Conservation (phyloP, 2,329 filamentous ascomycete species). For the Arthrobotrys musiformis region DNA sequence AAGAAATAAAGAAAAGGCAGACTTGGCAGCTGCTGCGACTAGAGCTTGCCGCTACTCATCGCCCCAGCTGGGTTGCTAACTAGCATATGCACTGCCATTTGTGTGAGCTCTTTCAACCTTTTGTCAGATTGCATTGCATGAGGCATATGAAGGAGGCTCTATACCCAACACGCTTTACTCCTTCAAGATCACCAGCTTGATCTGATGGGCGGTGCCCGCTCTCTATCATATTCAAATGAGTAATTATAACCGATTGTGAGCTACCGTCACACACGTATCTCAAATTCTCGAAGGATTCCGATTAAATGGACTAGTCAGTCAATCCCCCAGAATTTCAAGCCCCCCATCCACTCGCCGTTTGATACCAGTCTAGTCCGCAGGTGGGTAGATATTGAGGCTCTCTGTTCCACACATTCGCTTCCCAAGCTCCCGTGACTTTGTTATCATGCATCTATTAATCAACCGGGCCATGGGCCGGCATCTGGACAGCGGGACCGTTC, state of each 20-base stretch:
- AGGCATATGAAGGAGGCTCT: conserved; percentile 1
- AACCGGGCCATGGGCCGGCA: conserved; percentile 3
- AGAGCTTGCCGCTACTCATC: conserved; percentile 9
- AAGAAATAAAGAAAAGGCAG: too few relatives aligned
- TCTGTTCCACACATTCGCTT: conserved; percentile 7
- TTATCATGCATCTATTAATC: conserved; percentile 32
- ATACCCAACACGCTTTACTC: conserved; percentile 3
- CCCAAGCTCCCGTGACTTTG: conserved; percentile 37
- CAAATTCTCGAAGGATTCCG: background rate
- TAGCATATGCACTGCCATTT: conserved; percentile 36
- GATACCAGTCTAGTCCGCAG: background rate
- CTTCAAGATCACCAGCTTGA: conserved; percentile 26
- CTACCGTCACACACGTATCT: background rate
- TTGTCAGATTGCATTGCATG: conserved; percentile 30
- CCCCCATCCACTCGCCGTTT: background rate
- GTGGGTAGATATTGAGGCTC: background rate
- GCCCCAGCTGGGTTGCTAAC: conserved; percentile 11
- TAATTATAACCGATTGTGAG: conserved; percentile 7
- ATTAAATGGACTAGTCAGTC: background rate
- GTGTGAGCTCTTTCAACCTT: conserved; percentile 24
- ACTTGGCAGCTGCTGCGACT: too few relatives aligned
- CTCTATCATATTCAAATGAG: background rate
- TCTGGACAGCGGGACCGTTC: conserved; percentile 15
- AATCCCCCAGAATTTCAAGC: background rate
- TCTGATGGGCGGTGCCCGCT: conserved; percentile 10